Evolutionary conservation across 148 eudicot genomes (phyloP).

Genomic region (Dianthus caryophyllus): DNA sequence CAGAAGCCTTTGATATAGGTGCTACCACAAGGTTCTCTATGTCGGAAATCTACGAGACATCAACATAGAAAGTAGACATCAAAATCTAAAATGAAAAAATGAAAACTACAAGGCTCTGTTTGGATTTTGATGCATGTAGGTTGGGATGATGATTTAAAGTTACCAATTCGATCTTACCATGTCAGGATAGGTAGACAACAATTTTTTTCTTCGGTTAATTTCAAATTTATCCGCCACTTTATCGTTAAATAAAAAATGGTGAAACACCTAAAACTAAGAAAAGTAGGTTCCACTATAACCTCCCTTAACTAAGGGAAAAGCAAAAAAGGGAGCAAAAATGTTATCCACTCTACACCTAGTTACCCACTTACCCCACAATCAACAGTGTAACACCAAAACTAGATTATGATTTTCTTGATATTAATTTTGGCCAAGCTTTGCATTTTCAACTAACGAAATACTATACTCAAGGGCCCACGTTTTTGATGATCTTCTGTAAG

Average conservation of each 20-base stretch:
- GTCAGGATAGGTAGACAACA: background rate
- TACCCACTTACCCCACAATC: no score
- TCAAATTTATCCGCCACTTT: background rate
- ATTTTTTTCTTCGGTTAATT: background rate
- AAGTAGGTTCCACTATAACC: background rate
- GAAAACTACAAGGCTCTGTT: background rate
- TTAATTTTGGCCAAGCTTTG: no score
- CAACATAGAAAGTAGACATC: slow-evolving; percentile 14
- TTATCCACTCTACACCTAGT: no score
- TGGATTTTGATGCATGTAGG: background rate
- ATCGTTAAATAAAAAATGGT: background rate
- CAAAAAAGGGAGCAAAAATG: background rate
- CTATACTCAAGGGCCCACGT: background rate
- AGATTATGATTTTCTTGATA: background rate
- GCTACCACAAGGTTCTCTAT: slow-evolving; percentile 90
- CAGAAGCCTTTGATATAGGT: slow-evolving; percentile 97
- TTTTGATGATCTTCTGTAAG: background rate
- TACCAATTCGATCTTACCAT: background rate
- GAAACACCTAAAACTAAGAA: background rate
- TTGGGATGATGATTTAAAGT: no score
- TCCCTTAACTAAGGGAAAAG: background rate
- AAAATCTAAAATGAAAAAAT: slow-evolving; percentile 6
- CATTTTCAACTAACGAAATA: no score
- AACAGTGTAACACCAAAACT: background rate
- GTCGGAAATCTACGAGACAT: slow-evolving; percentile 58